phyloP scores from a whole-genome alignment of 1,284 basidiomycete genomes.

The Tremellales sp. region DNA sequence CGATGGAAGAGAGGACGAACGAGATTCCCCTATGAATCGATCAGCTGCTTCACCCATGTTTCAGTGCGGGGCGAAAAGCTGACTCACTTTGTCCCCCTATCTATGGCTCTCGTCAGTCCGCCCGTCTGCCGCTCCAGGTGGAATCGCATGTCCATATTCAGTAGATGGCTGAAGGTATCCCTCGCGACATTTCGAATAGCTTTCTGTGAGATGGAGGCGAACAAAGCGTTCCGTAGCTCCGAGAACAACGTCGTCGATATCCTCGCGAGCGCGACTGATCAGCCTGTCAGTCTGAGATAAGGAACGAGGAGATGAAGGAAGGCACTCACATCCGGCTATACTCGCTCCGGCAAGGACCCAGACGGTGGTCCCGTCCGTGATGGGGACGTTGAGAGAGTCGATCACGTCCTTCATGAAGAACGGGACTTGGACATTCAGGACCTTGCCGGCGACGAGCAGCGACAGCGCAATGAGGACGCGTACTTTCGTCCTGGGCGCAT shows the following conservation, averaged over 20 bases:
- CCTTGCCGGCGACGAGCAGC: conserved; percentile 82
- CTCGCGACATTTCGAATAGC: conserved; percentile 91
- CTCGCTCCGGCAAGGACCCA: conserved; percentile 88
- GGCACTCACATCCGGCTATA: conserved; percentile 80
- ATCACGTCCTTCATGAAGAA: conserved; percentile 91
- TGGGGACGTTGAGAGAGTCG: conserved; percentile 80
- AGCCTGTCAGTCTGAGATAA: not conserved
- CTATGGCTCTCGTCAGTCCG: conserved; percentile 91
- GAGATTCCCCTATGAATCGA: conserved; percentile 73
- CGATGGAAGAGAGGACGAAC: conserved; percentile 86
- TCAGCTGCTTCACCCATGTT: conserved; percentile 5
- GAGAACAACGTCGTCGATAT: conserved; percentile 85
- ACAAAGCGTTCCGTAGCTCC: conserved; percentile 91
- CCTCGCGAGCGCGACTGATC: conserved; percentile 79
- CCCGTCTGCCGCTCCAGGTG: conserved; percentile 93
- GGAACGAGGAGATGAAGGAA: not conserved
- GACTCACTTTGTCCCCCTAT: conserved; percentile 88
- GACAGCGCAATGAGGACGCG: conserved; percentile 80
- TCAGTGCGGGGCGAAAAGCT: conserved; percentile 1
- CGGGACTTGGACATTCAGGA: conserved; percentile 95
- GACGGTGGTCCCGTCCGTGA: conserved; percentile 72
- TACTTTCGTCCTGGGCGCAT: conserved; percentile 54
- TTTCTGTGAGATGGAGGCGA: conserved; percentile 90
- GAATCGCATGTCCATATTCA: conserved; percentile 87
- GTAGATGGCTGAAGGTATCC: conserved; percentile 88